These are phyloP conservation scores for Cladosporium velox DNA, from an alignment of 2,329 filamentous ascomycete genomes.

Conservation along the genomic window DNA sequence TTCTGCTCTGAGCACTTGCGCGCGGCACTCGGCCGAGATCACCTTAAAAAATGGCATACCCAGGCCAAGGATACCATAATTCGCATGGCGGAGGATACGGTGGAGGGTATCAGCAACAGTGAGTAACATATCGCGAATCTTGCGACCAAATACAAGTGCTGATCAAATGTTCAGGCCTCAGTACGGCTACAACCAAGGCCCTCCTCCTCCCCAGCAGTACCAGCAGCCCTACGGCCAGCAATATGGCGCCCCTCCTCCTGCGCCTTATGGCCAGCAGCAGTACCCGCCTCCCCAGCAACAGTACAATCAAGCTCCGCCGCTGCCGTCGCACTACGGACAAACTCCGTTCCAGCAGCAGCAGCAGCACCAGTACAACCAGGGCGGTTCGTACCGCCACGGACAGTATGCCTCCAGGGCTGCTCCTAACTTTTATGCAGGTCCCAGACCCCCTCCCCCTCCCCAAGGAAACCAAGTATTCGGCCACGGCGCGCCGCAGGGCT, in stretches of 20 bases:
- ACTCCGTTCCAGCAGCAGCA: constrained; percentile 26
- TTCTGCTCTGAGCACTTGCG: constrained; percentile 8
- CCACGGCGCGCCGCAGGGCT: constrained; percentile 74
- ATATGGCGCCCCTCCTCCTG: constrained; percentile 39
- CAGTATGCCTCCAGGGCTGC: constrained; percentile 55
- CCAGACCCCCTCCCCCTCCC: constrained; percentile 37
- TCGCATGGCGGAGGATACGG: constrained; percentile 23
- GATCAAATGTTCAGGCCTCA: background rate
- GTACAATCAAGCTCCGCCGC: constrained; percentile 25
- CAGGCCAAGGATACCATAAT: constrained; percentile 38
- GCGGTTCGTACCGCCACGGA: constrained; percentile 11
- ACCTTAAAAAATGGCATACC: constrained; percentile 22
- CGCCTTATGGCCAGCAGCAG: constrained; percentile 36
- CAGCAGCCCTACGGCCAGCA: constrained; percentile 27
- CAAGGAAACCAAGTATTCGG: constrained; percentile 60
- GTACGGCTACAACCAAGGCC: constrained; percentile 30
- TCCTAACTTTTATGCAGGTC: constrained; percentile 53
- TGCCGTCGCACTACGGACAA: constrained; percentile 51
- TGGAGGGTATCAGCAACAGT: constrained; percentile 30
- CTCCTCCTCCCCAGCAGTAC: constrained; percentile 26
- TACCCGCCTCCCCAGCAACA: constrained; percentile 48
- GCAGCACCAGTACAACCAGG: constrained; percentile 20
- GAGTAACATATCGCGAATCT: constrained; percentile 22
- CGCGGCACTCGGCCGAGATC: constrained; percentile 7
- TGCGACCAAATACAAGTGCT: background rate